Evolutionary conservation across 768 basidiomycete genomes (phyloP).

Genomic region (Kwoniella dendrophila): DNA sequence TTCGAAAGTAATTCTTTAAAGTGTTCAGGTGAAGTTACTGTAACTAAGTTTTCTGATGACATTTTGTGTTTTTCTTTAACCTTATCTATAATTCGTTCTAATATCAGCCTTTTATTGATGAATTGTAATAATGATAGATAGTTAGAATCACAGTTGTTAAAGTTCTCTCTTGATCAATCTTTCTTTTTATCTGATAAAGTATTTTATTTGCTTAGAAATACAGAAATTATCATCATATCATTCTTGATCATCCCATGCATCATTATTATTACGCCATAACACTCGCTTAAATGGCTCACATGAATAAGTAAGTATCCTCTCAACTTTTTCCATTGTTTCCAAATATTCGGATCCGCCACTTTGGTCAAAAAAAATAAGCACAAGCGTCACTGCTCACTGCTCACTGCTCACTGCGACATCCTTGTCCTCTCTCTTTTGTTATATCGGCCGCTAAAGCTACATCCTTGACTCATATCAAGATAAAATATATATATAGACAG

Average conservation of each 20-base stretch:
- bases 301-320: background rate
- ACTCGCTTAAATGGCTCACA: background rate
- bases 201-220: background rate
- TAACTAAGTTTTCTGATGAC: slow-evolving; percentile 57
- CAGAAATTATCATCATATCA: background rate
- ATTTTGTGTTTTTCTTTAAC: background rate
- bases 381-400: too few relatives aligned
- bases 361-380: background rate
- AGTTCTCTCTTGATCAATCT: too few relatives aligned
- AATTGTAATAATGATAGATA: background rate
- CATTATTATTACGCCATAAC: slow-evolving; percentile 3
- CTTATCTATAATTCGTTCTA: background rate
- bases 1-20: slow-evolving; percentile 73
- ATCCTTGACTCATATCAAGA: too few relatives aligned
- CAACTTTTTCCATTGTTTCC: background rate
- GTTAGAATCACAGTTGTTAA: background rate
- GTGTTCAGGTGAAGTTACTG: slow-evolving; percentile 66
- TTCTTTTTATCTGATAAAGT: slow-evolving; percentile 7
- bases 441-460: too few relatives aligned
- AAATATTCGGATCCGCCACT: slow-evolving; percentile 3
- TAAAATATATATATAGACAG: too few relatives aligned
- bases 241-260: background rate
- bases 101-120: too few relatives aligned
- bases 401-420: too few relatives aligned
- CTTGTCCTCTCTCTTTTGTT: too few relatives aligned